phyloP scores from a whole-genome alignment of 208 protist genomes.

The Herpetomonas samuelpessoai region DNA sequence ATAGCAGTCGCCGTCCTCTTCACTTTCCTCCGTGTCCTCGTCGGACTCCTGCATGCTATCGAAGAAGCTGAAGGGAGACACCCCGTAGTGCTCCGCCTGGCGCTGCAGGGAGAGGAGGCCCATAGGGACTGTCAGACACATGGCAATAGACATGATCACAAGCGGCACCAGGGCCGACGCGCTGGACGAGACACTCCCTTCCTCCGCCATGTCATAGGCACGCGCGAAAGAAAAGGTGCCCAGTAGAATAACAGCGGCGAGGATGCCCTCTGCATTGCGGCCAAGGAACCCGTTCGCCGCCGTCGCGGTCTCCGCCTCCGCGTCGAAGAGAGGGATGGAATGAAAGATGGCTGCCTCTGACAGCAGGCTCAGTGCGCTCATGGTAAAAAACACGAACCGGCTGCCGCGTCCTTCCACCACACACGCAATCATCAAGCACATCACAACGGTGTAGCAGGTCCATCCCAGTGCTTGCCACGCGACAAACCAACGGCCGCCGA shows the following conservation, averaged over 20 bases:
- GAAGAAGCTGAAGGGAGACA: constrained; percentile 28
- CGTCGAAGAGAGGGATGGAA: constrained; percentile 51
- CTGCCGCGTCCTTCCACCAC: constrained; percentile 39
- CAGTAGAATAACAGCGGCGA: constrained; percentile 49
- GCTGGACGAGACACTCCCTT: constrained; percentile 20
- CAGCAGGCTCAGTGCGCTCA: constrained; percentile 37
- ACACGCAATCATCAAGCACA: constrained; percentile 34
- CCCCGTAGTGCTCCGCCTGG: constrained; percentile 41
- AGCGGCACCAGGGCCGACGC: constrained; percentile 43
- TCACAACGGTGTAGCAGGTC: constrained; percentile 43
- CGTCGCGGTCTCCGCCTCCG: constrained; percentile 18
- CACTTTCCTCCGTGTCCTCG: constrained; percentile 23
- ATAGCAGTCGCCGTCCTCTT: constrained; percentile 1
- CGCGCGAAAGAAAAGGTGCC: constrained; percentile 57
- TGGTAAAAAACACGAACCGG: constrained; percentile 26
- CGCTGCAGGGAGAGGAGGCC: constrained; percentile 68
- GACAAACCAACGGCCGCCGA: constrained; percentile 53
- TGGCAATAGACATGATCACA: constrained; percentile 45
- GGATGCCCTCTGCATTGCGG: constrained; percentile 64
- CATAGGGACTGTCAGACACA: constrained; percentile 54
- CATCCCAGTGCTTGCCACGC: constrained; percentile 53
- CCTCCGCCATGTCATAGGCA: constrained; percentile 33
- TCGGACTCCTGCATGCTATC: constrained; percentile 20
- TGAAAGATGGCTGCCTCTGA: constrained; percentile 44
- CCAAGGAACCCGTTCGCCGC: constrained; percentile 30